Base-by-base conservation (phyloP, 2,329 filamentous ascomycete genomes). In the Penicillium sp. region DNA sequence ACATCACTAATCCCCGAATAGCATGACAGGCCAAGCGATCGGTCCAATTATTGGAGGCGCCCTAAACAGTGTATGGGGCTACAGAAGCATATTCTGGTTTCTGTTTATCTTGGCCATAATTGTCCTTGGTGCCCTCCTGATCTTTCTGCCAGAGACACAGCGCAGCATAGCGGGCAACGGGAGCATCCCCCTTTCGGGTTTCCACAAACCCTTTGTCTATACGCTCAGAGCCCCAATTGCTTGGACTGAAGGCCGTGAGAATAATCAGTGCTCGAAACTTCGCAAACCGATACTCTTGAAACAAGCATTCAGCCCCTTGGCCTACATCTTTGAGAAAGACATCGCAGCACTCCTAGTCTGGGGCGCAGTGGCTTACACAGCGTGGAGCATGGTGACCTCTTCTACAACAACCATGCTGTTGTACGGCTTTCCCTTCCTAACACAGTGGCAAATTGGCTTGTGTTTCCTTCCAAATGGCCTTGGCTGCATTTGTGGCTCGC, bases 401-500 rank as follows among this genome's bases (percentile, higher is more conserved):
- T 47, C 45, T 23, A 47, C 45, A 21, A 47, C 45, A 23, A 39
- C 45, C 9, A 41, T 47, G 34, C 34, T 47, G 34, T 34, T 47
- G 8, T n/a, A 26, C 23, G 45, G 45, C 8, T 47, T 47, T 13
- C 45, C 45, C 2, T 18, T 39, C 10, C 26, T 47, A 6, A 41
- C 45, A 15, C 31, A 41, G 24, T 47, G 45, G 45, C 45, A 47
- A 31, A n/a, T 47, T 9, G 45, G 45, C 2, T n/a, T 47, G 7
- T 47, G 45, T 23, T 47, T 47, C 34, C 34, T 47, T 15, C 45
- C 45, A 28, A 47, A 41, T 12, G 45, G 45, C 16, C 36, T 47
- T 1, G 45, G 45, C 15, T 47, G 45, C 42, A 54, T 60, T 34
- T 34, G 33, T 18, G 51, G 55, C 15, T 60, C 53, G 12, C 49